phyloP scores from a whole-genome alignment of 441 rosid species.

The Pelargonium australe region DNA sequence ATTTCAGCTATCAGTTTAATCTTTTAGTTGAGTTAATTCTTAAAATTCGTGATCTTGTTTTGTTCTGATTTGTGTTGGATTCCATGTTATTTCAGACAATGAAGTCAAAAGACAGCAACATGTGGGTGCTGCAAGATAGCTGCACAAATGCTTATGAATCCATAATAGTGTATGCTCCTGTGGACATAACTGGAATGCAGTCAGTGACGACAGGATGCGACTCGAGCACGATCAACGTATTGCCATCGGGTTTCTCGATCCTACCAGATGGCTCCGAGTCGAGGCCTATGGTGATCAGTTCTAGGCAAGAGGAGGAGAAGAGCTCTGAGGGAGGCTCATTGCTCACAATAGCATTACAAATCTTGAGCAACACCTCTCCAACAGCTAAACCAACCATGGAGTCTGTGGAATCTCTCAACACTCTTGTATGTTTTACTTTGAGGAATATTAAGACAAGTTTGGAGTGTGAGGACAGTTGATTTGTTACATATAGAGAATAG shows the following conservation, averaged over 20 bases:
- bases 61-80: not conserved
- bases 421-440: slow-evolving; percentile 69
- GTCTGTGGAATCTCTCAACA: slow-evolving; percentile 72
- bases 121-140: slow-evolving; percentile 83
- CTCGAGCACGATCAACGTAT: slow-evolving; percentile 63
- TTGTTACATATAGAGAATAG: slow-evolving; percentile 15
- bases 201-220: slow-evolving; percentile 85
- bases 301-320: slow-evolving; percentile 61
- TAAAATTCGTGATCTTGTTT: too few relatives aligned
- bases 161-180: slow-evolving; percentile 68
- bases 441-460: slow-evolving; percentile 71
- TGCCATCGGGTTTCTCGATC: slow-evolving; percentile 93
- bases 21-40: too few relatives aligned
- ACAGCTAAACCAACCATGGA: slow-evolving; percentile 60
- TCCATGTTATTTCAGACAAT: slow-evolving; percentile 39
- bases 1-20: too few relatives aligned
- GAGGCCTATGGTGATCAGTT: slow-evolving; percentile 74
- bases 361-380: slow-evolving; percentile 58
- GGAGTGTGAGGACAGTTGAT: slow-evolving; percentile 80
- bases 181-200: slow-evolving; percentile 70
- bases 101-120: slow-evolving; percentile 59
- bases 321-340: slow-evolving; percentile 82
- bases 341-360: slow-evolving; percentile 76
- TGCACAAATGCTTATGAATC: slow-evolving; percentile 81
- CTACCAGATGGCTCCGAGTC: slow-evolving; percentile 83